These are phyloP conservation scores for Rhododendron ovatum DNA, from an alignment of 148 eudicot species.

Conservation along the genomic window DNA sequence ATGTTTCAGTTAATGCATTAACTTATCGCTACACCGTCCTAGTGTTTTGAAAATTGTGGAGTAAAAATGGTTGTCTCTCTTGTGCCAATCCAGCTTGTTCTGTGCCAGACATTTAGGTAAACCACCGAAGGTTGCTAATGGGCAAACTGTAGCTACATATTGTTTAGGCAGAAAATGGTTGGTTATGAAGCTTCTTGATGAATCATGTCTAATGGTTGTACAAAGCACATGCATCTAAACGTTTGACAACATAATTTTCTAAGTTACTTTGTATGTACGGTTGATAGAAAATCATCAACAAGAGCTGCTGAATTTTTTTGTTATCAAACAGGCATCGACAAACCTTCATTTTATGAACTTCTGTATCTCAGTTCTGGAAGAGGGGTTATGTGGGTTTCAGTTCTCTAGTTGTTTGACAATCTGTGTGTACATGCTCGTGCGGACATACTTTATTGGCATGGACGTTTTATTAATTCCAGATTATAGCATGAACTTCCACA, in stretches of 20 bases:
- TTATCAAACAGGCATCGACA: not conserved
- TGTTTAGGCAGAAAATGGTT: not conserved
- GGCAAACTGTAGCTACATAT: not conserved
- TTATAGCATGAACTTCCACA: not conserved
- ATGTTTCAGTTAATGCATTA: not conserved
- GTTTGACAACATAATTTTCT: not conserved
- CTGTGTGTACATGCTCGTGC: too few relatives aligned
- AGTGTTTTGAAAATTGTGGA: not conserved
- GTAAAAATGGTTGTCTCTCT: not conserved
- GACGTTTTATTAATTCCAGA: not conserved
- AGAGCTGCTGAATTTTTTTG: not conserved
- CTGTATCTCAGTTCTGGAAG: not conserved
- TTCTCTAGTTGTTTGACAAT: too few relatives aligned
- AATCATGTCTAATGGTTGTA: not conserved
- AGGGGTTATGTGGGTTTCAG: not conserved
- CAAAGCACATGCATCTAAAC: not conserved
- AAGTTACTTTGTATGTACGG: not conserved
- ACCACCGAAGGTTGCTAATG: not conserved
- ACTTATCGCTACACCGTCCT: not conserved
- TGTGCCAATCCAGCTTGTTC: not conserved
- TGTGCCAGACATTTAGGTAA: not conserved
- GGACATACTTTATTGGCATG: too few relatives aligned
- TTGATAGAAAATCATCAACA: not conserved
- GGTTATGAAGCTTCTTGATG: not conserved
- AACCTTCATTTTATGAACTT: not conserved